phyloP scores from a whole-genome alignment of 352 stramenopile species.

The Thalassiosira mediterranea region DNA sequence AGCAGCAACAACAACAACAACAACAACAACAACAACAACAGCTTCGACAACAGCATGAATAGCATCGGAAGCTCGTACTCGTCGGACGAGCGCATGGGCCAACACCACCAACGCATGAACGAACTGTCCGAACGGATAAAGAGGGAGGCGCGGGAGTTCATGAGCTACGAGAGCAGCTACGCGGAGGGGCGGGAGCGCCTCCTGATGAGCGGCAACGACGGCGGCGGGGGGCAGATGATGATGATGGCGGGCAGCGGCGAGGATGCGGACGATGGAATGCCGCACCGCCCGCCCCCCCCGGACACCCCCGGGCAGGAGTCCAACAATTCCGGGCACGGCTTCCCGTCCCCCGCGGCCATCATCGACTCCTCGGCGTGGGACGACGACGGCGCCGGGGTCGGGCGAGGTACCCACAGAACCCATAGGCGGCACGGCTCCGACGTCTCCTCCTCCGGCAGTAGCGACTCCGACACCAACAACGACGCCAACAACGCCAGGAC shows the following conservation, averaged over 20 bases:
- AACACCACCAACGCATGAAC: constrained; percentile 33
- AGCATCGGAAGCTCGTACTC: not conserved
- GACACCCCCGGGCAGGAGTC: too few relatives aligned
- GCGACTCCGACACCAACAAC: not conserved
- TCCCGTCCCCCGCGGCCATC: too few relatives aligned
- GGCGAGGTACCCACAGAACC: too few relatives aligned
- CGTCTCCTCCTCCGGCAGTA: too few relatives aligned
- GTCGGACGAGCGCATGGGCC: not conserved
- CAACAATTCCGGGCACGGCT: too few relatives aligned
- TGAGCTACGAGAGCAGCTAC: constrained; percentile 33
- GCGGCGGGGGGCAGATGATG: not conserved
- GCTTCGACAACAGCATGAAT: not conserved
- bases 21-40: not conserved
- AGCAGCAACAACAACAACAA: not conserved
- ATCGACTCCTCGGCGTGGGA: constrained; percentile 11
- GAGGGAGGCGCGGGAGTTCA: constrained; percentile 44
- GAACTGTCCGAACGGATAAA: constrained; percentile 43
- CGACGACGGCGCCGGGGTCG: too few relatives aligned
- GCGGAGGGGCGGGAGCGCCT: too few relatives aligned
- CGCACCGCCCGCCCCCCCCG: not conserved
- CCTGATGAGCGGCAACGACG: too few relatives aligned
- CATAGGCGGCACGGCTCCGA: too few relatives aligned
- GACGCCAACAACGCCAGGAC: constrained; percentile 5
- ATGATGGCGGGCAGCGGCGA: not conserved
- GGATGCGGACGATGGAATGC: too few relatives aligned